These are phyloP conservation scores for Cladophialophora exuberans DNA, from an alignment of 2,329 filamentous ascomycete genomes.

Conservation along the genomic window DNA sequence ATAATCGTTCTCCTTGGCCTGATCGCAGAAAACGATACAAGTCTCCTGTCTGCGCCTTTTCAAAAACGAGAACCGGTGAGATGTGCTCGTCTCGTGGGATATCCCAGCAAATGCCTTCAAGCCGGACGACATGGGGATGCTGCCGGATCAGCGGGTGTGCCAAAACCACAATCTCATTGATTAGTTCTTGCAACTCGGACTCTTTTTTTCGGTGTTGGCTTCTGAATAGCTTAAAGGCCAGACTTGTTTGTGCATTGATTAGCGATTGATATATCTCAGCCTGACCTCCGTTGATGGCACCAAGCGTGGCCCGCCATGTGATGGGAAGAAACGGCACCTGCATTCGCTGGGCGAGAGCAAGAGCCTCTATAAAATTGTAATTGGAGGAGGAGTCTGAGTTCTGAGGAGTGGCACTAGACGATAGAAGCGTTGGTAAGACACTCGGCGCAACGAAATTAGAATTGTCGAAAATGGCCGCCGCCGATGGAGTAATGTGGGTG, in stretches of 20 bases:
- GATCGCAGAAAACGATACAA: neutral
- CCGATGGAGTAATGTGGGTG: too few species aligned
- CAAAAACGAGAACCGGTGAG: neutral
- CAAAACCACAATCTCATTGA: neutral
- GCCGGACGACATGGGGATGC: neutral
- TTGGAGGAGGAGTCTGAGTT: too few species aligned
- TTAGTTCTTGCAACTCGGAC: neutral
- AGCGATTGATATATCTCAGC: neutral
- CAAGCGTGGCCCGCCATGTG: neutral
- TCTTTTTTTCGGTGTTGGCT: neutral
- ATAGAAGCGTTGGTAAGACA: too few species aligned
- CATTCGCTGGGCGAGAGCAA: neutral
- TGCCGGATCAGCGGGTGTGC: neutral
- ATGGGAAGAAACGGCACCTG: neutral
- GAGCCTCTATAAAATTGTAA: neutral
- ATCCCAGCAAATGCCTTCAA: neutral
- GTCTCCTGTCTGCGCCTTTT: neutral
- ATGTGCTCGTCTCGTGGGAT: neutral
- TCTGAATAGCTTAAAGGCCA: neutral
- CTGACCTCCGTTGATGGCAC: neutral
- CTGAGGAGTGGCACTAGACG: too few species aligned
- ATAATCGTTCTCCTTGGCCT: neutral
- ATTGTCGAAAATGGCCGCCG: too few species aligned
- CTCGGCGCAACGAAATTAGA: too few species aligned
- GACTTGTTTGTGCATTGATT: neutral